Percentiles rank a stretch among this genome's conserved stretches.
phyloP scores from a whole-genome alignment of 73 alveolate species.

The Paramecium sonneborni region DNA sequence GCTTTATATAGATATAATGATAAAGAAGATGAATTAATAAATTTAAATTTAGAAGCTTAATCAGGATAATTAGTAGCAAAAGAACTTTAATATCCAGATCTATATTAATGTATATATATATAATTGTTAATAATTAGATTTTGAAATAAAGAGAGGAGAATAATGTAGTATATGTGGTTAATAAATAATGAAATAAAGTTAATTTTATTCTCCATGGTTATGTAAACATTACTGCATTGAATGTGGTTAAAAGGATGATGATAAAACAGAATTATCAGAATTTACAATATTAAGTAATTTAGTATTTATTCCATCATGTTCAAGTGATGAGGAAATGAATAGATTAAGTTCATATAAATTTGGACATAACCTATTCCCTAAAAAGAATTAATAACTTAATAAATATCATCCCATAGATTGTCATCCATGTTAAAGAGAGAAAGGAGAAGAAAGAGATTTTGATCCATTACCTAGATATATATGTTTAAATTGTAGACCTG shows the following conservation, averaged over 20 bases:
- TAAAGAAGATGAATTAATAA: background rate
- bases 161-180: background rate
- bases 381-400: background rate
- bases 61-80: conserved; percentile 2
- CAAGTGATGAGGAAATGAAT: conserved; percentile 18
- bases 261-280: background rate
- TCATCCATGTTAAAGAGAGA: conserved; percentile 41
- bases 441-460: conserved; percentile 35
- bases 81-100: conserved; percentile 18
- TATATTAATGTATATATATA: background rate
- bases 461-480: conserved; percentile 26
- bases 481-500: background rate
- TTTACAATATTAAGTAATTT: background rate
- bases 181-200: background rate
- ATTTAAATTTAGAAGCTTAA: background rate
- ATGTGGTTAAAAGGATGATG: conserved; percentile 39
- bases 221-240: background rate
- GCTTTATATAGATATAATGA: background rate
- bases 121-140: background rate
- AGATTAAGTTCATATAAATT: conserved; percentile 19
- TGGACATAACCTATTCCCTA: conserved; percentile 27
- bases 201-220: conserved; percentile 47
- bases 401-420: conserved; percentile 40
- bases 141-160: background rate
- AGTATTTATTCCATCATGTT: background rate